Base-by-base conservation (phyloP, 1,284 basidiomycete genomes). In the Cryptococcus sp. region DNA sequence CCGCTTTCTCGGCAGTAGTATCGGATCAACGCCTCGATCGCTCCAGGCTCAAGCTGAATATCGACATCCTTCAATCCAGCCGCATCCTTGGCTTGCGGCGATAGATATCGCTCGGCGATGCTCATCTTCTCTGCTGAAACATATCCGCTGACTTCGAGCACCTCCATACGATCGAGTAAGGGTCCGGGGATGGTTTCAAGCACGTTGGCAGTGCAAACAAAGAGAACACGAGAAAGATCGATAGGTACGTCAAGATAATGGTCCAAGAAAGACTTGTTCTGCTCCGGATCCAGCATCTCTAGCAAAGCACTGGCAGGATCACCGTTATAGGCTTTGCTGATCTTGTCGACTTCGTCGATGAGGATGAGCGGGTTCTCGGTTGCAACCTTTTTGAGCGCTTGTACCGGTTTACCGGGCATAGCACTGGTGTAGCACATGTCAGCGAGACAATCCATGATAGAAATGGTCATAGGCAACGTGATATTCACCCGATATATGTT, bases 301-400 rank as follows among this genome's bases (percentile, higher is more conserved):
- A 99, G 81, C 52, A 99, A 78, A 0, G 95, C 95, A 63, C 91
- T 93, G 0, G 91, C 86, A 4, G 96, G 96, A 77, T 99, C 96
- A 2, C 95, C 95, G 69, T 97, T 96, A 74, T 91, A 88, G 0
- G 93, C 81, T 25, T 82, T 91, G 23, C 91, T 93, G 61, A 99
- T 93, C 84, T 99, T 99, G 82, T 99, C 95, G 23, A 99, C 91
- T 78, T 99, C 95, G 71, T 99, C 95, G 64, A 99, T 98, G 50
- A 99, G 81, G 19, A 95, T 91, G 19, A 99, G 83, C 0, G 95
- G 95, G 76, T 99, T 99, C 80, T 97, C 94, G 4, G 92, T 95
- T 37, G 92, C 92, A 16, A 98, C 93, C 62, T 95, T 89, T 80
- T 97, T 98, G 59, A 99, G 79, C 1, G 95, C 95, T 78, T 98